Evolutionary conservation across 23 red algal species (phyloP), one percentile per base, ranked within the genome.

Genomic region (Chondrus crispus): DNA sequence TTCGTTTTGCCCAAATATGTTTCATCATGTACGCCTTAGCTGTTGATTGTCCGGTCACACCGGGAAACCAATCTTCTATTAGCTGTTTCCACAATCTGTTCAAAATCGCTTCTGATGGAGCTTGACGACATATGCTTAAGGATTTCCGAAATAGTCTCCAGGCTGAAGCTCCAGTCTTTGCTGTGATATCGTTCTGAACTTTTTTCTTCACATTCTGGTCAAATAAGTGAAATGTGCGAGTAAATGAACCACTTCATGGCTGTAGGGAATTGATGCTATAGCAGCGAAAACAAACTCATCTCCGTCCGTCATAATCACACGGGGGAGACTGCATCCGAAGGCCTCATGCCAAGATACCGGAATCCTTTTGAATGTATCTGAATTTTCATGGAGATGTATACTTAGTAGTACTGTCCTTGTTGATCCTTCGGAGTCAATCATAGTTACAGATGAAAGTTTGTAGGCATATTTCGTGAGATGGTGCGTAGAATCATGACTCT

Each of bases 161-260:
- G 5, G 3, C 1, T 18, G 1, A 14, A 52, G 46, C 76, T 2
- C 76, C 76, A 49, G 19, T 4, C 2, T 30, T 5, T 6, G 12
- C 20, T 2, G 3, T 52, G 2, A 81, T 3, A 12, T 6, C n/a
- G 3, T 41, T 11, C 6, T 7, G 5, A 6, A 57, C 20, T 3
- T 10, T 44, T 35, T 81, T 49, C 76, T 81, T 81, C 76, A 55
- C 10, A n/a, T 81, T 81, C 43, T 30, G n/a, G 35, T 81, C 76
- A 28, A 81, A 81, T 30, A 55, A 47, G 32, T 81, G 76, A 19
- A 32, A 81, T 3, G n/a, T 55, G 24, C 46, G 53, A 81, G 46
- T 36, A 81, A 36, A 45, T 81, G 45, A 2, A 12, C 14, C 3
- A 53, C 5, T 3, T 81, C 4, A 6, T 48, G 19, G 4, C 7